A percentile compares a stretch with the other conserved stretches of the same genome.
Evolutionary conservation across 352 stramenopile genomes (phyloP).

Genomic region (Phytophthora hibernalis): DNA sequence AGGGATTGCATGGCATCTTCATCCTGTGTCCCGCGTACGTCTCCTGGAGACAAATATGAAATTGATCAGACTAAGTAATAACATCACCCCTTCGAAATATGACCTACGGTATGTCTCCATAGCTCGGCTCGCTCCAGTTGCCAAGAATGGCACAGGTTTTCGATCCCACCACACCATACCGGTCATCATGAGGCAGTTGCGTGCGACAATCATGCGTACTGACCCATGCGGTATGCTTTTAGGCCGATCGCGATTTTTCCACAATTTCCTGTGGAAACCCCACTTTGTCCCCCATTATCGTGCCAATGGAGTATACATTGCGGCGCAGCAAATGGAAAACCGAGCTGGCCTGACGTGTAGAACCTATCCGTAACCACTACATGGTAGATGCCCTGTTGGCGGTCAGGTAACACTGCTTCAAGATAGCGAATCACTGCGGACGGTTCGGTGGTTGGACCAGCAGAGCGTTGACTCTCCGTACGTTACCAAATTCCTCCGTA

Average conservation of each 20-base stretch:
- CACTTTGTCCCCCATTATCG: not conserved
- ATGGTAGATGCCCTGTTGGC: not conserved
- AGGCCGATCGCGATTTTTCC: not conserved
- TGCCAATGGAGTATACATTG: conserved; percentile 16
- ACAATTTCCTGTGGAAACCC: conserved; percentile 2
- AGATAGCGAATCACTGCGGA: conserved; percentile 1
- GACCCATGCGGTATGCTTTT: not conserved
- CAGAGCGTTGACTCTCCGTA: not conserved
- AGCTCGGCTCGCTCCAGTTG: conserved; percentile 1
- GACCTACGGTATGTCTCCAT: conserved; percentile 12
- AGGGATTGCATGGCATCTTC: not conserved
- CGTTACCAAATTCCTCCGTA: not conserved
- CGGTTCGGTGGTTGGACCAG: not conserved
- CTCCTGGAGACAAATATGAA: too few relatives aligned
- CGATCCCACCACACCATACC: too few relatives aligned
- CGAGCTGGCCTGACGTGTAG: conserved; percentile 13
- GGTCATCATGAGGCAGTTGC: too few relatives aligned
- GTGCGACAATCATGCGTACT: not conserved
- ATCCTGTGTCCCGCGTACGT: not conserved
- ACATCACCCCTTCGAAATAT: too few relatives aligned
- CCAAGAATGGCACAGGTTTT: not conserved
- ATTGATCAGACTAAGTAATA: too few relatives aligned
- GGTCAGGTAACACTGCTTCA: not conserved
- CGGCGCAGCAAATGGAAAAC: conserved; percentile 16
- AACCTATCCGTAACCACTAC: conserved; percentile 8